Conservation (phyloP, 352 stramenopile genomes). For the Pythium monospermum region DNA sequence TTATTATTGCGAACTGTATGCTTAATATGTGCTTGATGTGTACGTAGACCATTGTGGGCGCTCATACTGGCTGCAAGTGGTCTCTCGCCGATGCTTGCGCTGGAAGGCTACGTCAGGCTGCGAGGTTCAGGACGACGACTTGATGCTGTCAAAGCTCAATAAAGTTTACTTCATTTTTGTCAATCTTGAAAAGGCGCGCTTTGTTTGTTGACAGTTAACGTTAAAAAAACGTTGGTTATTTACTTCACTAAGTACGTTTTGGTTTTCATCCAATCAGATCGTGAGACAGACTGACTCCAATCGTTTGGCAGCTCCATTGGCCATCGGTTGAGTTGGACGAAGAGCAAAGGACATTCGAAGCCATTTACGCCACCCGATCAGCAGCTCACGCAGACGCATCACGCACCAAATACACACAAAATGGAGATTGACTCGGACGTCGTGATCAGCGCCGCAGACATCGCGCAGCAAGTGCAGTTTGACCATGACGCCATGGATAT, state of each 20-base stretch:
- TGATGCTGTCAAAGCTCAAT: constrained; percentile 7
- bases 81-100: constrained; percentile 23
- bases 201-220: not conserved
- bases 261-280: constrained; percentile 20
- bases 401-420: not conserved
- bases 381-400: not conserved
- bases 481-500: constrained; percentile 52
- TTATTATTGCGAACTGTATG: not conserved
- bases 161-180: constrained; percentile 4
- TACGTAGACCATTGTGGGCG: constrained; percentile 45
- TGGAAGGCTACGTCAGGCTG: constrained; percentile 24
- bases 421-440: constrained; percentile 80
- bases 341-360: constrained; percentile 1
- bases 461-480: constrained; percentile 47
- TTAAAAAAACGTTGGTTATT: constrained; percentile 17
- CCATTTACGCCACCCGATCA: not conserved
- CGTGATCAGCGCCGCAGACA: constrained; percentile 46
- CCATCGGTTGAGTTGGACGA: constrained; percentile 3
- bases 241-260: constrained; percentile 8
- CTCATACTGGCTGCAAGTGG: constrained; percentile 28
- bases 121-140: not conserved
- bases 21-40: not conserved
- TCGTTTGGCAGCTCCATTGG: constrained; percentile 21
- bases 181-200: constrained; percentile 8
- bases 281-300: constrained; percentile 20